Conservation (phyloP, 2,329 filamentous ascomycete genomes). For the Bipolaris victoriae region DNA sequence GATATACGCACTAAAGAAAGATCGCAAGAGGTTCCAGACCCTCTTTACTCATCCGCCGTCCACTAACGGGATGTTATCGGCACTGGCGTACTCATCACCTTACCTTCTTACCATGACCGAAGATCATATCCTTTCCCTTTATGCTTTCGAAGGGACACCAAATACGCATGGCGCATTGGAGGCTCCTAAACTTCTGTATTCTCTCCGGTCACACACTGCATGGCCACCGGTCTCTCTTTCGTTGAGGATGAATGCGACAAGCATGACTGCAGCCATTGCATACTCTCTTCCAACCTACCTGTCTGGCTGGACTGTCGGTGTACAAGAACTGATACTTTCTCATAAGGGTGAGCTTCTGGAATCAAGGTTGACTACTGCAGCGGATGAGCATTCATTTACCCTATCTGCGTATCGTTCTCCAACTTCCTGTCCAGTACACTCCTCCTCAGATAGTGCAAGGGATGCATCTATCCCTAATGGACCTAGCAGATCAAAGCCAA, state of each 20-base stretch:
- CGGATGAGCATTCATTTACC: slow-evolving; percentile 55
- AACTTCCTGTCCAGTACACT: slow-evolving; percentile 34
- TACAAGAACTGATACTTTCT: slow-evolving; percentile 84
- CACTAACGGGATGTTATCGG: slow-evolving; percentile 69
- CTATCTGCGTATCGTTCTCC: slow-evolving; percentile 39
- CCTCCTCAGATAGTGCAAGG: slow-evolving; percentile 36
- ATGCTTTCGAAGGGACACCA: slow-evolving; percentile 60
- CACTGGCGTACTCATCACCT: slow-evolving; percentile 74
- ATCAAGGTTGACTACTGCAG: slow-evolving; percentile 59
- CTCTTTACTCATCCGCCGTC: slow-evolving; percentile 67
- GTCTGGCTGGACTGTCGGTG: slow-evolving; percentile 84
- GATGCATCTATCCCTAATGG: slow-evolving; percentile 24
- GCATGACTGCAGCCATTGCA: slow-evolving; percentile 80
- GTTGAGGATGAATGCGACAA: slow-evolving; percentile 68
- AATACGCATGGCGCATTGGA: slow-evolving; percentile 28
- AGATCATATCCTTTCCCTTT: slow-evolving; percentile 76
- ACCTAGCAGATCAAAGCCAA: slow-evolving; percentile 49
- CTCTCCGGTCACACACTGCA: slow-evolving; percentile 79
- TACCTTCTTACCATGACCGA: slow-evolving; percentile 81
- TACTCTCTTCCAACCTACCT: slow-evolving; percentile 80
- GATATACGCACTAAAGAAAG: slow-evolving; percentile 67
- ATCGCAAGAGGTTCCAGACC: slow-evolving; percentile 52
- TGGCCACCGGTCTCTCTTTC: slow-evolving; percentile 82
- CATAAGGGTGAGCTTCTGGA: slow-evolving; percentile 55
- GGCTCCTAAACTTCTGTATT: slow-evolving; percentile 70